Evolutionary conservation across 345 rosid species (phyloP).

Genomic region (Salix viminalis): DNA sequence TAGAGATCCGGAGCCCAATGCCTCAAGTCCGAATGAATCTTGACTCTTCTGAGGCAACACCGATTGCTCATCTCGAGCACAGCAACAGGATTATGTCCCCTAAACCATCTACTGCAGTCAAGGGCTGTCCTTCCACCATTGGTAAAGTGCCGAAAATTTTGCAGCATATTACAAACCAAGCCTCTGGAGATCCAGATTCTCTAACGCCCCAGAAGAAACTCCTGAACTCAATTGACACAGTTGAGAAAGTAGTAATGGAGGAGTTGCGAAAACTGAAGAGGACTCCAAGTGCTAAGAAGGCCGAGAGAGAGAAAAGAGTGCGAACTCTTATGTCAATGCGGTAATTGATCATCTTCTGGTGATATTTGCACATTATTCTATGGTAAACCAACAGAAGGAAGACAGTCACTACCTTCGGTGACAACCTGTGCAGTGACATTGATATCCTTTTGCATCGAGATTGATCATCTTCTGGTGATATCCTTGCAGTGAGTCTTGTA

Average conservation of each 20-base stretch:
- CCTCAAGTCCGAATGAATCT: constrained; percentile 24
- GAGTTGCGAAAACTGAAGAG: constrained; percentile 60
- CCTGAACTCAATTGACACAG: constrained; percentile 69
- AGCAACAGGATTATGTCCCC: constrained; percentile 38
- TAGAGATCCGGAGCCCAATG: constrained; percentile 35
- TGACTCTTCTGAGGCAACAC: constrained; percentile 31
- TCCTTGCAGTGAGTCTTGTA: background rate
- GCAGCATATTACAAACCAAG: constrained; percentile 43
- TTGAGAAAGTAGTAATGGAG: constrained; percentile 68
- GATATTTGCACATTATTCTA: background rate
- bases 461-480: constrained; percentile 32
- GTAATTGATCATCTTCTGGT: constrained; percentile 24
- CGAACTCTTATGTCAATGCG: constrained; percentile 78
- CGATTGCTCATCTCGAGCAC: constrained; percentile 38
- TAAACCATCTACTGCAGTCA: constrained; percentile 30
- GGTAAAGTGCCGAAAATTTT: constrained; percentile 52
- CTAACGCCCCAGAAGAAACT: constrained; percentile 92
- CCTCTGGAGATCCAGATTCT: constrained; percentile 41
- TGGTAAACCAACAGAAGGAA: background rate
- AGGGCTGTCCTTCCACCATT: constrained; percentile 43
- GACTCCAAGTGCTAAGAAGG: constrained; percentile 65
- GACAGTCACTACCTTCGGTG: background rate
- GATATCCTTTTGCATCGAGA: constrained; percentile 1
- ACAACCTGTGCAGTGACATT: background rate
- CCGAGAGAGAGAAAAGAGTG: constrained; percentile 57